phyloP scores from a whole-genome alignment of 2,329 filamentous ascomycete species.

The Fusarium algeriense region DNA sequence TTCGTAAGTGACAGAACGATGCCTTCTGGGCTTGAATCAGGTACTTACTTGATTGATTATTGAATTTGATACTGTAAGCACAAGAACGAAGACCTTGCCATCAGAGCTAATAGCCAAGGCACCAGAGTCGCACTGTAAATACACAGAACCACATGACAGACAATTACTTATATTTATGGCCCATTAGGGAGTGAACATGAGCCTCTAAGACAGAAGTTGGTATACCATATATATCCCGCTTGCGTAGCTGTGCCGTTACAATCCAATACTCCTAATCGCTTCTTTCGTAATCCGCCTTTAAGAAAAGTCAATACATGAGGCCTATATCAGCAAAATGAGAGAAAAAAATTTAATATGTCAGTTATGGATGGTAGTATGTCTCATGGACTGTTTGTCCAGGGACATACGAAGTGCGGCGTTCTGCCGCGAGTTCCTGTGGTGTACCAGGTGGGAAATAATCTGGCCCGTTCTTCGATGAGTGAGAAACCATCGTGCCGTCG shows the following conservation, averaged over 20 bases:
- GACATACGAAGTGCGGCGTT: constrained; percentile 26
- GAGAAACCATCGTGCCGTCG: constrained; percentile 28
- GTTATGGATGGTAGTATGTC: constrained; percentile 46
- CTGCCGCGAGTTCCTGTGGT: constrained; percentile 45
- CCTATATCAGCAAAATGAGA: constrained; percentile 3
- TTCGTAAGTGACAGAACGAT: background rate
- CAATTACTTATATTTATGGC: constrained; percentile 2
- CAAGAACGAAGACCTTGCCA: background rate
- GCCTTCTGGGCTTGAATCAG: background rate
- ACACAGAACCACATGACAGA: background rate
- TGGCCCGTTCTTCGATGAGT: constrained; percentile 35
- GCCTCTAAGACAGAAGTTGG: constrained; percentile 24
- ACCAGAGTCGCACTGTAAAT: background rate
- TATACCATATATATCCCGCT: constrained; percentile 23
- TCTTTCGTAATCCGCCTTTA: constrained; percentile 17
- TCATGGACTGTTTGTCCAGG: constrained; percentile 34
- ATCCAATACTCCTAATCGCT: constrained; percentile 30
- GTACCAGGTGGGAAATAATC: constrained; percentile 33
- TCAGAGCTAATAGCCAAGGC: background rate
- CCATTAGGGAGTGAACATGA: constrained; percentile 30
- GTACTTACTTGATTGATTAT: background rate
- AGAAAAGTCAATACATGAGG: constrained; percentile 11
- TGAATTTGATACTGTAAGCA: background rate
- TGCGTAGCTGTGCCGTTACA: constrained; percentile 6
- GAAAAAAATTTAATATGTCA: background rate